These are phyloP conservation scores for Trichoderma hamatum DNA, from an alignment of 2,329 filamentous ascomycete species.

Conservation along the genomic window DNA sequence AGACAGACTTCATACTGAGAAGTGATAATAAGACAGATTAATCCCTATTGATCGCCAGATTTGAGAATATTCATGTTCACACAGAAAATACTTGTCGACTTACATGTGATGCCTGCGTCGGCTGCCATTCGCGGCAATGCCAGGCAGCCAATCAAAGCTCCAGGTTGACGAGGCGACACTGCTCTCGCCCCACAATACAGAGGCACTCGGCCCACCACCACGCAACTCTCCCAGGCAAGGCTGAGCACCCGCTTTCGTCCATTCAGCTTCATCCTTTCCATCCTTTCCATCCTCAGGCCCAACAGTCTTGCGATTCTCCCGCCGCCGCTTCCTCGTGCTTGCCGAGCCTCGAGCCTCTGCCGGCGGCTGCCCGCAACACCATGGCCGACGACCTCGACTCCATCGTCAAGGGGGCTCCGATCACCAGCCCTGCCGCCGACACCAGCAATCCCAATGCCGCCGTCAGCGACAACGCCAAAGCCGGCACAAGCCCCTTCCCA, in stretches of 20 bases:
- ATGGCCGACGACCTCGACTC: constrained; percentile 78
- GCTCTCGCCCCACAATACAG: not conserved
- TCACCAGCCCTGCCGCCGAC: constrained; percentile 58
- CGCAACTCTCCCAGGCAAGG: constrained; percentile 19
- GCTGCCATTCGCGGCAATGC: not conserved
- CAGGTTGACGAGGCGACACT: not conserved
- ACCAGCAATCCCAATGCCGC: constrained; percentile 51
- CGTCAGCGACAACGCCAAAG: constrained; percentile 41
- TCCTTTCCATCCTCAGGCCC: not conserved
- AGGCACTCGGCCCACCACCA: not conserved
- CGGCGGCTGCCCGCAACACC: constrained; percentile 24
- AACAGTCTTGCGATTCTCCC: not conserved
- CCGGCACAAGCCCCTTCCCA: constrained; percentile 49
- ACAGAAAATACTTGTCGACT: not conserved
- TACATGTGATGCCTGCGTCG: not conserved
- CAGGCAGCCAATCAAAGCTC: constrained; percentile 1
- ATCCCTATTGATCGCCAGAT: not conserved
- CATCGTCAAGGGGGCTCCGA: constrained; percentile 86
- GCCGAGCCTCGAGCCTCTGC: constrained; percentile 7
- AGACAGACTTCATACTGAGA: not conserved
- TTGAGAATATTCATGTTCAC: not conserved
- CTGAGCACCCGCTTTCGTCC: constrained; percentile 4
- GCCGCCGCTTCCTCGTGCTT: constrained; percentile 10
- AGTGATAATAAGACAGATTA: not conserved
- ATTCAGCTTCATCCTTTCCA: constrained; percentile 2